These are phyloP conservation scores for Kodamaea kaohsiungensis DNA, from an alignment of 805 yeast species.

Conservation along the genomic window DNA sequence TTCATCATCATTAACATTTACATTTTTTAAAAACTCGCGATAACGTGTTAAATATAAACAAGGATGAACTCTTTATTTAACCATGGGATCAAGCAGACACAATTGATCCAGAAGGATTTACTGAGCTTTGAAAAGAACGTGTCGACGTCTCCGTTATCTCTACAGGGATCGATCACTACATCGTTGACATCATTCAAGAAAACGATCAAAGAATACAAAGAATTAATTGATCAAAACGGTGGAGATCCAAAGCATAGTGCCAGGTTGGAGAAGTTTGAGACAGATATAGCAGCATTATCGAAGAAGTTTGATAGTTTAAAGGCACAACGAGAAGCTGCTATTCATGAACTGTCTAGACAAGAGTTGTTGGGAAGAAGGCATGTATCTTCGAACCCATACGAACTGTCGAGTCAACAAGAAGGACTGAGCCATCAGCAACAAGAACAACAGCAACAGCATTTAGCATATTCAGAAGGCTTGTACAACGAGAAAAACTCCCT, in stretches of 20 bases:
- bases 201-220: conserved; percentile 70
- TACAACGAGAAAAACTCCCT: conserved; percentile 65
- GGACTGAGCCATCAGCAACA: conserved; percentile 20
- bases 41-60: conserved; percentile 6
- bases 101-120: conserved; percentile 68
- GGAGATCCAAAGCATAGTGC: conserved; percentile 49
- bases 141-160: conserved; percentile 68
- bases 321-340: conserved; percentile 52
- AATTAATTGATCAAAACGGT: conserved; percentile 58
- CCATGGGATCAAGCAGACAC: conserved; percentile 86
- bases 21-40: neutral
- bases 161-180: conserved; percentile 78
- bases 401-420: conserved; percentile 43
- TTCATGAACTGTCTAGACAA: conserved; percentile 48
- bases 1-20: too few species aligned
- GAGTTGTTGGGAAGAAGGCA: conserved; percentile 58
- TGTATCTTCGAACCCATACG: conserved; percentile 34
- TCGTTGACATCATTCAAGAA: conserved; percentile 73
- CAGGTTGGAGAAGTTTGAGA: conserved; percentile 59
- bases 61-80: conserved; percentile 78
- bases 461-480: conserved; percentile 60
- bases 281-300: conserved; percentile 46
- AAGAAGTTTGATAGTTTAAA: conserved; percentile 55
- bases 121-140: conserved; percentile 64
- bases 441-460: conserved; percentile 24